phyloP scores from a whole-genome alignment of 306 rosid genomes.

The Potentilla sterilis region DNA sequence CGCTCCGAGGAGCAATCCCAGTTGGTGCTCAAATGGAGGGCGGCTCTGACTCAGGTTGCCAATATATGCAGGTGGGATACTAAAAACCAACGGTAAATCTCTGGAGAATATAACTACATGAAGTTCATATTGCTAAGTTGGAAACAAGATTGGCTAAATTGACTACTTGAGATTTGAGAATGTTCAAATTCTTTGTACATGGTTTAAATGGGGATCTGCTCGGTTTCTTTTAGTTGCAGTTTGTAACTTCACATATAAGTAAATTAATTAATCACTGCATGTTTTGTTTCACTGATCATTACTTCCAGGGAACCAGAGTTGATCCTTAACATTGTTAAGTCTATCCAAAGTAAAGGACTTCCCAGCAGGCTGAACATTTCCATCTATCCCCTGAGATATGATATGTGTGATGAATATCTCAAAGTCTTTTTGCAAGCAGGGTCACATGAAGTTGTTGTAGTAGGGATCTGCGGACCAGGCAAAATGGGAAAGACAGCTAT shows the following conservation, averaged over 20 bases:
- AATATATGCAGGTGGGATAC: constrained; percentile 22
- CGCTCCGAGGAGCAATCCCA: not conserved
- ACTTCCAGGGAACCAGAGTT: not conserved
- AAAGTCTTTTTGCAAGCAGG: constrained; percentile 19
- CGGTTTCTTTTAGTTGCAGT: too few species aligned
- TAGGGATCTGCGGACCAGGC: constrained; percentile 22
- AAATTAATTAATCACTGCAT: too few species aligned
- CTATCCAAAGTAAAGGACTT: not conserved
- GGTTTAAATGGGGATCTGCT: too few species aligned
- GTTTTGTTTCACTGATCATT: too few species aligned
- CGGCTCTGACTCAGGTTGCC: constrained; percentile 18
- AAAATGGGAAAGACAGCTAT: constrained; percentile 28
- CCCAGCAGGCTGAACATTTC: constrained; percentile 17
- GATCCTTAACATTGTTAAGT: not conserved
- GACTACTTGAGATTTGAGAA: too few species aligned
- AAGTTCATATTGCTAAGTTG: too few species aligned
- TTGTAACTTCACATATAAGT: too few species aligned
- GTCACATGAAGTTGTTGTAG: not conserved
- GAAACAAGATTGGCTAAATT: too few species aligned
- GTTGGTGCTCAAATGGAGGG: not conserved
- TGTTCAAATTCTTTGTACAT: too few species aligned
- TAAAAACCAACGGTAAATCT: not conserved
- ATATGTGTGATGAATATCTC: constrained; percentile 8
- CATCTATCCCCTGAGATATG: constrained; percentile 17
- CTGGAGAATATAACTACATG: not conserved